Evolutionary conservation across 352 stramenopile genomes (phyloP).

Genomic region (Bremia lactucae): DNA sequence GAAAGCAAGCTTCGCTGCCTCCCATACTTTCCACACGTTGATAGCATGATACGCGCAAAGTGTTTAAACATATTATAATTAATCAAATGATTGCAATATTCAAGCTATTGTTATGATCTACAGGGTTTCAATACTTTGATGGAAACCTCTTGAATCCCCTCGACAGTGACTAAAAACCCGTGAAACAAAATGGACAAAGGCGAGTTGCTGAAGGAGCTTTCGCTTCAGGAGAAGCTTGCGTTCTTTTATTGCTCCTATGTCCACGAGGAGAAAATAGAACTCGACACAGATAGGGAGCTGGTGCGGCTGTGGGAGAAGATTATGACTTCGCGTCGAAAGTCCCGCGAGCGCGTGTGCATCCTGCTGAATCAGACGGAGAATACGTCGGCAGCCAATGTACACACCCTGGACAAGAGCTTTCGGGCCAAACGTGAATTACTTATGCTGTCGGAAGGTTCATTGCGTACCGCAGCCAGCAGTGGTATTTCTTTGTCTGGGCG

Average conservation of each 20-base stretch:
- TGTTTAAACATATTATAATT: too few relatives aligned
- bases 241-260: slow-evolving; percentile 71
- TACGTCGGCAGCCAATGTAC: slow-evolving; percentile 41
- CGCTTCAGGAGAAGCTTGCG: slow-evolving; percentile 61
- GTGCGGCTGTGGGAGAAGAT: slow-evolving; percentile 53
- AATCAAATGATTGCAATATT: background rate
- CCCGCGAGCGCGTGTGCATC: slow-evolving; percentile 46
- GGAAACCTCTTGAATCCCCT: too few relatives aligned
- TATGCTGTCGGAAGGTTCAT: slow-evolving; percentile 44
- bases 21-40: too few relatives aligned
- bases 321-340: slow-evolving; percentile 39
- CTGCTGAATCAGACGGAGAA: slow-evolving; percentile 64
- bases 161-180: too few relatives aligned
- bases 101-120: too few relatives aligned
- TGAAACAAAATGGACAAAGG: slow-evolving; percentile 21
- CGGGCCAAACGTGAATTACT: slow-evolving; percentile 59
- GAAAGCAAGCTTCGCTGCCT: too few relatives aligned
- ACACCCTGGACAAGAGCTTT: slow-evolving; percentile 58
- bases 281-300: slow-evolving; percentile 37
- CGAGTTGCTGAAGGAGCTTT: slow-evolving; percentile 28
- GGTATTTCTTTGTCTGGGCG: slow-evolving; percentile 7
- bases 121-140: too few relatives aligned
- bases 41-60: too few relatives aligned
- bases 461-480: slow-evolving; percentile 9
- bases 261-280: slow-evolving; percentile 41